phyloP scores from a whole-genome alignment of 2,329 filamentous ascomycete species.

The Aureobasidium sp. region DNA sequence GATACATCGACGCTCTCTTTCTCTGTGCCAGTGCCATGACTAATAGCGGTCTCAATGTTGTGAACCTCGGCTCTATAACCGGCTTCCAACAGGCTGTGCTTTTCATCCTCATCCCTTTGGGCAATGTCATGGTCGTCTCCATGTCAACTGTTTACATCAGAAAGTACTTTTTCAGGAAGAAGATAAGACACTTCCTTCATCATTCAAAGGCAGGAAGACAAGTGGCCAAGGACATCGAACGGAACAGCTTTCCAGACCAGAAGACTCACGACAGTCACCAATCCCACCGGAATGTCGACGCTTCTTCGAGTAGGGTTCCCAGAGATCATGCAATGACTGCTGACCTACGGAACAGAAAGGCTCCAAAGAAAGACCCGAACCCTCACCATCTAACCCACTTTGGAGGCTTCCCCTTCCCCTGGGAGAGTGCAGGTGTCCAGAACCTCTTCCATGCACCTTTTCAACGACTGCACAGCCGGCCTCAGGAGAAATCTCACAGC shows the following conservation, averaged over 20 bases:
- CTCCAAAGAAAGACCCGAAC: background rate
- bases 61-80: constrained; percentile 14
- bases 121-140: constrained; percentile 15
- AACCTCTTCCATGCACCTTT: background rate
- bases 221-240: background rate
- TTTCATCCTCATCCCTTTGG: constrained; percentile 14
- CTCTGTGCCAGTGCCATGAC: constrained; percentile 16
- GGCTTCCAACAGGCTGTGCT: constrained; percentile 16
- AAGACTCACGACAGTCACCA: background rate
- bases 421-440: background rate
- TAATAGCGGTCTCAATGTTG: constrained; percentile 15
- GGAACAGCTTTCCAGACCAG: background rate
- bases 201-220: background rate
- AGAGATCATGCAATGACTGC: background rate
- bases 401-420: constrained; percentile 11
- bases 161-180: constrained; percentile 13
- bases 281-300: background rate
- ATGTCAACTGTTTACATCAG: constrained; percentile 14
- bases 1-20: constrained; percentile 17
- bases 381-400: background rate
- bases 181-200: constrained; percentile 8
- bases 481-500: constrained; percentile 5
- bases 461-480: background rate
- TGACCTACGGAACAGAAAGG: background rate
- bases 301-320: background rate